Evolutionary conservation across 2,329 filamentous ascomycete species (phyloP).

Genomic region (Penicillium sp.): DNA sequence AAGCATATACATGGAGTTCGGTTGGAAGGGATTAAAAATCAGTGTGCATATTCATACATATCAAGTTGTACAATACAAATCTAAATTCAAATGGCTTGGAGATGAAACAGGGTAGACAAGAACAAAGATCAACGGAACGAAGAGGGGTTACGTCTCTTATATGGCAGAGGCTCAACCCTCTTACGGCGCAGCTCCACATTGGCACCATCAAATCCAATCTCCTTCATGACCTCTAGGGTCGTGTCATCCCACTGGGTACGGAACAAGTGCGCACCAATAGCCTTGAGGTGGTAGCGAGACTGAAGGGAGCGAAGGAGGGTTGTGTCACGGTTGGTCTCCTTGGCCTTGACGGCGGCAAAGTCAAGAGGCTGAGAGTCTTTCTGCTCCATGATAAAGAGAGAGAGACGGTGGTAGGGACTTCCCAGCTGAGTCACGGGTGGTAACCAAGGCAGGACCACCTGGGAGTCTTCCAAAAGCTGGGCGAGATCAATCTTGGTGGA

Average conservation of each 20-base stretch:
- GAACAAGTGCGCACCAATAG: conserved; percentile 86
- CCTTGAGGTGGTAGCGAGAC: conserved; percentile 64
- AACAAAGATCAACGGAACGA: conserved; percentile 43
- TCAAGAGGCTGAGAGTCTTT: conserved; percentile 60
- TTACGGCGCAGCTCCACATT: conserved; percentile 83
- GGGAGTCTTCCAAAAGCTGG: conserved; percentile 58
- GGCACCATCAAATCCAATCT: conserved; percentile 69
- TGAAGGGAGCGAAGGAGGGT: conserved; percentile 76
- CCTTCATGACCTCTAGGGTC: conserved; percentile 82
- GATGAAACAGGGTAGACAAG: conserved; percentile 19
- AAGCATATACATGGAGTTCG: conserved; percentile 32
- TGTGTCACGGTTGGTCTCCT: conserved; percentile 56
- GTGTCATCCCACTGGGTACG: conserved; percentile 84
- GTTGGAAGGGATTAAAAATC: conserved; percentile 16
- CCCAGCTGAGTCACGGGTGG: conserved; percentile 88
- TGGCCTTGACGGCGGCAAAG: conserved; percentile 55
- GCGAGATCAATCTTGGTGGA: conserved; percentile 64
- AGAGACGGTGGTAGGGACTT: conserved; percentile 83
- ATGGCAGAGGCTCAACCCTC: conserved; percentile 67
- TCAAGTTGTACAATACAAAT: conserved; percentile 45
- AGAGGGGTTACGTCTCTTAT: conserved; percentile 58
- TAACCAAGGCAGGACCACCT: conserved; percentile 77
- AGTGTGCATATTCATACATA: conserved; percentile 44
- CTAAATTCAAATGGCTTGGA: conserved; percentile 27
- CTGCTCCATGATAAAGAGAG: conserved; percentile 82